Base-by-base conservation (phyloP, 2,329 filamentous ascomycete species). In the Decorospora gaudefroyi region DNA sequence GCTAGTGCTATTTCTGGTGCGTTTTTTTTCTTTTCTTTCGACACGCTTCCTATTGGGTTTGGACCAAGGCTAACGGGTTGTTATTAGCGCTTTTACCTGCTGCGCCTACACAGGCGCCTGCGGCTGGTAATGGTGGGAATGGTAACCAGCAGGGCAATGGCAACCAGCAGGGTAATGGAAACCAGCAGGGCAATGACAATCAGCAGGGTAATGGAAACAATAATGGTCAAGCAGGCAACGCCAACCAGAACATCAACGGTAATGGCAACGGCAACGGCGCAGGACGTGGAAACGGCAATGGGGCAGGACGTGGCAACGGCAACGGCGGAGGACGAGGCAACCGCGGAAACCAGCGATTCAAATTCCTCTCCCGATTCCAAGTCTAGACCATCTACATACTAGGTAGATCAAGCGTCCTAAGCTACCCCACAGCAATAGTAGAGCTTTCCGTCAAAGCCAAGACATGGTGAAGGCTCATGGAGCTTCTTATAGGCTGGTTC, bases 1-100 rank as follows among this genome's bases (percentile, higher is more conserved):
- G 63, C 69, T 1, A 56, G 57, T 39, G 74, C 72, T 3, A 72
- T 71, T 11, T 74, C 74, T 38, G 68, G 72, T 53, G 66, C 67
- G 50, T 63, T 74, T 33, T 8, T 10, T 29, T 7, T 10, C 7
- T 25, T 34, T 34, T 27, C 32, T 27, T 32, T 25, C 26, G 10
- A 10, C 7, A 10, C 19, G 9, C 12, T 57, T 73, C 38, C n/a
- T 47, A 44, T 7, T 42, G 33, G 25, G 33, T 36, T n/a, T 15
- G 16, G 11, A 27, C 8, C n/a, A n/a, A n/a, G n/a, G n/a, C n/a
- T n/a, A n/a, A n/a, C n/a, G n/a, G n/a, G n/a, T 15, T 9, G 13
- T 15, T 17, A 22, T 56, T 61, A 42, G 60, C 41, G 6, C 6
- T 11, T 21, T 4, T 13, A 11, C 49, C 55, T 4, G 49, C 50